These are phyloP conservation scores for Saxispiralis lemnorum DNA, from an alignment of 495 filamentous ascomycete genomes.

Conservation along the genomic window DNA sequence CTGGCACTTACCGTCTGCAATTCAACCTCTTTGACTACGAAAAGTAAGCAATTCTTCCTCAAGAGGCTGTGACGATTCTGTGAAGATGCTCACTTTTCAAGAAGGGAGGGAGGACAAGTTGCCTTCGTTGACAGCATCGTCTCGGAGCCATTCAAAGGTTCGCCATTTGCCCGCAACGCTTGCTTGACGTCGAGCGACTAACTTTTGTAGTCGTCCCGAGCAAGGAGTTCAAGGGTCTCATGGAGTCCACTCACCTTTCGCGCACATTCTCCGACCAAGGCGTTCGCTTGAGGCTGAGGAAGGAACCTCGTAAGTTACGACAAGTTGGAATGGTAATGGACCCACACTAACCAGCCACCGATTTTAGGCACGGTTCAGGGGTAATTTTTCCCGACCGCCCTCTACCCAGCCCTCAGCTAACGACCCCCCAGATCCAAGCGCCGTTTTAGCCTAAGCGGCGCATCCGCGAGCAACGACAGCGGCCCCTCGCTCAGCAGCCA, in stretches of 20 bases:
- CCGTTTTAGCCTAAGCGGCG: too few relatives aligned
- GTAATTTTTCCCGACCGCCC: too few relatives aligned
- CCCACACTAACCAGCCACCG: too few relatives aligned
- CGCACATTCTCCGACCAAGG: constrained; percentile 91
- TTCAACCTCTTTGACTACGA: constrained; percentile 79
- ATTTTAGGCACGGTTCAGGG: too few relatives aligned
- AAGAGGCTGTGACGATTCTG: neutral
- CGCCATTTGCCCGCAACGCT: too few relatives aligned
- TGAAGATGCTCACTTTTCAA: constrained; percentile 16
- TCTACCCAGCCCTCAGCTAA: too few relatives aligned
- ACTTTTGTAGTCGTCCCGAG: constrained; percentile 40
- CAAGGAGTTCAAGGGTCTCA: constrained; percentile 75
- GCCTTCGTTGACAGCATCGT: constrained; percentile 50
- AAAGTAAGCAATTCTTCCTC: constrained; percentile 33
- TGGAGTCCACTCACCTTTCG: constrained; percentile 80
- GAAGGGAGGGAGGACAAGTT: constrained; percentile 34
- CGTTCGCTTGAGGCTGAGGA: constrained; percentile 71
- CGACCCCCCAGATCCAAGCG: too few relatives aligned
- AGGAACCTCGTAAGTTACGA: constrained; percentile 42
- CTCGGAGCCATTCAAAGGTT: constrained; percentile 61
- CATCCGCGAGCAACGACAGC: too few relatives aligned
- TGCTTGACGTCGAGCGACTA: constrained; percentile 4
- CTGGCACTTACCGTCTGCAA: constrained; percentile 60
- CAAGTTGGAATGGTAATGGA: too few relatives aligned
- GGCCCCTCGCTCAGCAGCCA: too few relatives aligned